Evolutionary conservation across 2,329 filamentous ascomycete species (phyloP), one percentile per base, ranked within the genome.

Genomic region (Fusarium hostae): DNA sequence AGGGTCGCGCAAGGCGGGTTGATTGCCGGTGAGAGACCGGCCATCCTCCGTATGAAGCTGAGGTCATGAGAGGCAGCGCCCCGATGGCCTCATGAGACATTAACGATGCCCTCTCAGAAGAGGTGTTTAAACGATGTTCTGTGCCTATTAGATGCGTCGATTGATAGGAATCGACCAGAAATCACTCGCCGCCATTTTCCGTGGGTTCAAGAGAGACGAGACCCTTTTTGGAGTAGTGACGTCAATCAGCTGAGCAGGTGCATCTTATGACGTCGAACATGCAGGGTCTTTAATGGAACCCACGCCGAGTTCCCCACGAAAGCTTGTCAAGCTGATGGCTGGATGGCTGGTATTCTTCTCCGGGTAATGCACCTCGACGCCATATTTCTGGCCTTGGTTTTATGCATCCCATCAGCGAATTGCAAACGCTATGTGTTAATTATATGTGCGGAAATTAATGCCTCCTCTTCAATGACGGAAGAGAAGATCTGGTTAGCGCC

Each of bases 231-330:
- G 43, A 20, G 11, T 54, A 45, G 64, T 76, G 75, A 76, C 75
- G 75, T 76, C 75, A 76, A 71, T 63, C 62, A 72, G 64, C 68
- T 56, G 63, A 56, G 55, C 54, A 26, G 45, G 37, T 52, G 37
- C 61, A 40, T 59, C 73, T 48, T 51, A 76, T 76, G 75, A 76
- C 75, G 75, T 76, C 73, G 72, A 50, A 43, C 66, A 68, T 60
- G 35, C 66, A 64, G 75, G 71, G 75, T 73, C 75, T 75, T 52
- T 63, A 52, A 73, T 72, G 50, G 51, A 47, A 54, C 60, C 63
- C 28, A 41, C 40, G 40, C 35, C 24, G 34, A 40, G 45, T 63
- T 56, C 68, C 69, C 66, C 70, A 70, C 57, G 66, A 70, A 63
- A 63, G 47, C 51, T 63, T 34, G 48, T 61, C 45, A 61, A 58